Evolutionary conservation across 1,139 yeast genomes (phyloP).

Genomic region (Taiozyma sp.): DNA sequence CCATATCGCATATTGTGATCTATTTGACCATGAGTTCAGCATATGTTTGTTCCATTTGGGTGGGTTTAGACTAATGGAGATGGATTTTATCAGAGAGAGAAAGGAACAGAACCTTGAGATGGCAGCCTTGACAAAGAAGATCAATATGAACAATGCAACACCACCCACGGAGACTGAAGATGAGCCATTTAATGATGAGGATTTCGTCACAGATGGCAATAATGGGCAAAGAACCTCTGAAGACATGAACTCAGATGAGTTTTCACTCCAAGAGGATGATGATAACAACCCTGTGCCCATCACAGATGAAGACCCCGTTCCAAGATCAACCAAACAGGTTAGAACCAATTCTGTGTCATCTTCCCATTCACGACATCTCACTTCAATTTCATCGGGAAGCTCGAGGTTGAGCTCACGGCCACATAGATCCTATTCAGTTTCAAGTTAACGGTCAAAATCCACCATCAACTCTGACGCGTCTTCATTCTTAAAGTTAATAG

Average conservation of each 20-base stretch:
- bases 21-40: conserved; percentile 60
- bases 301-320: background rate
- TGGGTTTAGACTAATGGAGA: conserved; percentile 61
- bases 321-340: background rate
- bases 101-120: background rate
- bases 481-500: background rate
- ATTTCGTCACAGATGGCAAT: background rate
- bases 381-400: background rate
- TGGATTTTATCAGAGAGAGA: conserved; percentile 48
- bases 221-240: background rate
- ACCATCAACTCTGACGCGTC: background rate
- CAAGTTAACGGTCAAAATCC: background rate
- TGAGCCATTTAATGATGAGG: background rate
- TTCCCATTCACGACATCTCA: background rate
- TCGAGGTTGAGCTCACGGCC: background rate
- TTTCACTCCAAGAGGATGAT: background rate
- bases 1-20: conserved; percentile 81
- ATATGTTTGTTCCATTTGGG: conserved; percentile 73
- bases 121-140: background rate
- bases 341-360: background rate
- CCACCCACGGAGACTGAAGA: background rate
- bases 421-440: background rate
- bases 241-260: background rate
- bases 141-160: background rate
- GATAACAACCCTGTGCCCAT: background rate